Evolutionary conservation across 768 basidiomycete species (phyloP), one percentile per base, ranked within the genome.

Genomic region (Candolleomyces aberdarensis): DNA sequence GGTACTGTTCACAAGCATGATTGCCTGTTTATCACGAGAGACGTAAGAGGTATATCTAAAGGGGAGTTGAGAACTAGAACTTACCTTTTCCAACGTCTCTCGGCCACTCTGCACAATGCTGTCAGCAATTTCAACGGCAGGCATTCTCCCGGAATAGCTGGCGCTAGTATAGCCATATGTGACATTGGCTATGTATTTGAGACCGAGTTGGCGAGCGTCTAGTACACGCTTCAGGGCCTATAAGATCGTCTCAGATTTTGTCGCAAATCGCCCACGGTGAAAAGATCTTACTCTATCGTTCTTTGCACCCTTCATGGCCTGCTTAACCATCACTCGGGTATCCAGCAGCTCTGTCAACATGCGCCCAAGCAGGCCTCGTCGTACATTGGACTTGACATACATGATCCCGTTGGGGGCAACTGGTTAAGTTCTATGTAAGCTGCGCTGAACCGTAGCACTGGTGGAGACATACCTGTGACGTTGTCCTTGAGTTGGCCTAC

Each of bases 121-220:
- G 67, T 99, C 97, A 0, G 97, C 97, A 44, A 99, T 94, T 72
- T 98, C 96, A 19, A 98, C 96, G 10, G 92, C 94, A 22, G 97
- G 97, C 97, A 99, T 98, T 52, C 97, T 81, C 2, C 97, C 97
- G 15, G 96, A 98, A 69, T 87, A 97, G 1, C 91, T 90, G 2
- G 97, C 97, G 62, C 91, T 83, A 0, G 96, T 98, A 70, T 99
- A 98, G 0, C 97, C 96, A 67, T 99, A 98, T 0, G 94, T 98
- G 44, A 92, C 91, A 69, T 98, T 94, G 41, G 92, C 85, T 50
- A 99, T 96, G 65, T 89, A 96, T 74, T 99, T 98, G 52, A 99
- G 80, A 59, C 93, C 86, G 3, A 97, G 83, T 69, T 98, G 96
- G 2, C 97, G 85, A 3, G 96, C 96, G 67, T 98, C 88, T 32